Base-by-base conservation (phyloP, 495 filamentous ascomycete genomes). In the Tuber microsphaerosporum region DNA sequence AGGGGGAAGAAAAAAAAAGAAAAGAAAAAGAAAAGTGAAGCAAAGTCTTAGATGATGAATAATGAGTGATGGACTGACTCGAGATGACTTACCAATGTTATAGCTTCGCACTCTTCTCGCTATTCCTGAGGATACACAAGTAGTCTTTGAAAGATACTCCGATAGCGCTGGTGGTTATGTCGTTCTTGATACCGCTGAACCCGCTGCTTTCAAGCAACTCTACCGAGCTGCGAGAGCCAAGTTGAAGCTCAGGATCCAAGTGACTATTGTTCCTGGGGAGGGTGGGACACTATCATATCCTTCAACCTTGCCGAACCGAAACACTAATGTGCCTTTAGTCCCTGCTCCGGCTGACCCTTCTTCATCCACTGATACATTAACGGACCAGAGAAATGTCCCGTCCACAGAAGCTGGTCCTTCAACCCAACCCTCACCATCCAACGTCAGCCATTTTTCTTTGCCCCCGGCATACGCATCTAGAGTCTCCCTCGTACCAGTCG, bases 201-300 rank as follows among this genome's bases (percentile, higher is more conserved):
- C 87, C 2, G 87, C 91, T 39, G 92, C 97, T 73, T 98, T 97
- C 89, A 99, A 97, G 86, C 94, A 97, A 84, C 90, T 99, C 56
- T 93, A 93, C 83, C 92, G 95, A 78, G 95, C 95, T 82, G 95
- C 96, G 76, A 99, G 97, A 85, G 95, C 95, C 26, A 99, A 99
- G 88, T 90, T 94, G 74, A 99, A 97, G 90, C 90, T 99, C 76
- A 93, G 94, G 82, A 89, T 99, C 71, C 91, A 90, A 78, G 93
- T 91, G 70, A 94, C 89, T 26, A 78, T 56, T 3, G 73, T 79
- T 73, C 73, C 43, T 20, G 45, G 42, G 31, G 31, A 76, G 43
- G 43, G 75, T 76, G 73, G 65, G 5, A 31, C 12, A 31, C 56
- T 8, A 65, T 61, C 51, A 61, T 65, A 65, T 17, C 31, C 7